Evolutionary conservation across 2,329 filamentous ascomycete species (phyloP), one percentile per base, ranked within the genome.

Genomic region (Didymella keratinophila): DNA sequence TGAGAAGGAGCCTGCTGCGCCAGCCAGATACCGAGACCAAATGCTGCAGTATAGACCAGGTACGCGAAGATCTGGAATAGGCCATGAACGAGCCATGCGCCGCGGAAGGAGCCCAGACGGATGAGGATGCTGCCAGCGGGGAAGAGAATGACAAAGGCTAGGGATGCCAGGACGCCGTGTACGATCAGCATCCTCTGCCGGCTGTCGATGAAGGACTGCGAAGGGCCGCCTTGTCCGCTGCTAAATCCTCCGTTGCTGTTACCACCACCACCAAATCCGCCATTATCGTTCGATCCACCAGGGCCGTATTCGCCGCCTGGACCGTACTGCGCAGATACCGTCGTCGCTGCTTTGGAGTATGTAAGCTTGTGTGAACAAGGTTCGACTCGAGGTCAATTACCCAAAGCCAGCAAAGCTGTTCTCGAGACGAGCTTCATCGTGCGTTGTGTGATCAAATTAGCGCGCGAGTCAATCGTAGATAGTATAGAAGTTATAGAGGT

Each of bases 21-120:
- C 30, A 86, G 71, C 46, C 78, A 81, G 49, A 86, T 71, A 1
- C 84, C 84, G 1, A 86, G 63, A 1, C 80, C 83, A 28, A 84
- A 77, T 0, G 82, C 84, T 1, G 77, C 79, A 48, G 83, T 78
- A 55, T 78, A 80, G 25, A 85, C 56, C 10, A 79, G 60, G 49
- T 84, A 78, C 10, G 80, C 79, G 53, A 84, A 70, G 18, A 82
- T 57, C 62, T 87, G 84, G 23, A 83, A 68, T 1, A 72, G 60
- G 32, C 76, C 79, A 60, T 82, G 80, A 46, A 80, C 62, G 66
- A 78, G 75, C 65, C 79, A 69, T 21, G 79, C 61, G 14, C 79
- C 77, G 16, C 68, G 73, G 61, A 80, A 79, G 37, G 73, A 77
- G 10, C 74, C 71, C 1, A 80, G 52, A 6, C 80, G 73, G 55